Conservation (phyloP, 371 early-diverging fungal species). For the Massospora cicadina region DNA sequence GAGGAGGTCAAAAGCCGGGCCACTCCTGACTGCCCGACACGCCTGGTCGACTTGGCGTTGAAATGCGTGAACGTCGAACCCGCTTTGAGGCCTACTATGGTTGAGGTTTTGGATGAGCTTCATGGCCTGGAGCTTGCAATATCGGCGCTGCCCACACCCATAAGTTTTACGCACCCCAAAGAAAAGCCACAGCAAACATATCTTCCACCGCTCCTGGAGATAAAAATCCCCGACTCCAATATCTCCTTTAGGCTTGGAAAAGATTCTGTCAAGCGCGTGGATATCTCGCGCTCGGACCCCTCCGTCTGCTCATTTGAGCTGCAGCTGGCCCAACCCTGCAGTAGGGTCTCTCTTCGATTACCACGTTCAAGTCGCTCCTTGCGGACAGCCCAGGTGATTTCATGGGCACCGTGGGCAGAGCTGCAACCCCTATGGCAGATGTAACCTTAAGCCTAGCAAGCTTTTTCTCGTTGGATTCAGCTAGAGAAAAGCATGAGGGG, state of each 20-base stretch:
- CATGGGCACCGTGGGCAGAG: neutral
- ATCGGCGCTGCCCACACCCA: neutral
- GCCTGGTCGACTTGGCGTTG: constrained; percentile 18
- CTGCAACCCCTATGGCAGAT: neutral
- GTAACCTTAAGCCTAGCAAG: neutral
- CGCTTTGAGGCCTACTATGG: neutral
- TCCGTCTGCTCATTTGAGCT: too few relatives aligned
- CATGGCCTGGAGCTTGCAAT: neutral
- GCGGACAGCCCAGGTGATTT: neutral
- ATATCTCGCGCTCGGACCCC: neutral
- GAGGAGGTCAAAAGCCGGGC: constrained; percentile 18
- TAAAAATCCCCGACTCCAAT: neutral
- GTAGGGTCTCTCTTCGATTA: neutral
- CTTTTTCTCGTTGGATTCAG: neutral
- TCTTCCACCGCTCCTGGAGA: neutral
- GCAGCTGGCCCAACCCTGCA: neutral
- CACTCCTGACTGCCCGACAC: constrained; percentile 16
- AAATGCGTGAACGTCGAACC: constrained; percentile 12
- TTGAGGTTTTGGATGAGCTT: neutral
- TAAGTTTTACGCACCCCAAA: neutral
- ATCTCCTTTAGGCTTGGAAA: neutral
- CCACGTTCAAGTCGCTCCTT: neutral
- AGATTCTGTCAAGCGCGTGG: neutral
- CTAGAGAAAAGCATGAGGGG: neutral
- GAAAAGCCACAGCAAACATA: neutral